A percentile compares a stretch with the other conserved stretches of the same genome.
These are phyloP conservation scores for Penicillium sp. DNA, from an alignment of 2,329 filamentous ascomycete genomes.

Conservation along the genomic window DNA sequence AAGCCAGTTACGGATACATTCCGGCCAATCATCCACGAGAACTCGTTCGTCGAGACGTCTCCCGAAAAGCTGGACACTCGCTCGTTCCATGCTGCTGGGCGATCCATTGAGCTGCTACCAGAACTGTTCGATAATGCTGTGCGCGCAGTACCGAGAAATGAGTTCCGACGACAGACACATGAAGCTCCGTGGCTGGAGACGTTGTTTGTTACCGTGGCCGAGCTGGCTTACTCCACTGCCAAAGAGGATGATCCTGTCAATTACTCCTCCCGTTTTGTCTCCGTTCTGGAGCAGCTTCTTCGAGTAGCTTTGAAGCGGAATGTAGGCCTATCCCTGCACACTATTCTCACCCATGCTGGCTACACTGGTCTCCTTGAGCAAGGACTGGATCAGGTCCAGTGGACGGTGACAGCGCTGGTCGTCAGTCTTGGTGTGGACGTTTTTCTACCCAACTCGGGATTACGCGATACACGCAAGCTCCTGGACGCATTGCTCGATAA, in stretches of 20 bases:
- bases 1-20: conserved; percentile 39
- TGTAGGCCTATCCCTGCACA: conserved; percentile 41
- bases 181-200: conserved; percentile 52
- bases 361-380: conserved; percentile 42
- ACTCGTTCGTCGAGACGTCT: conserved; percentile 7
- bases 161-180: conserved; percentile 42
- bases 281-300: conserved; percentile 39
- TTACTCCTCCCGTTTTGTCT: conserved; percentile 32
- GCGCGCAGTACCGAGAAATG: conserved; percentile 45
- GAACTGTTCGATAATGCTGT: conserved; percentile 48
- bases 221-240: conserved; percentile 38
- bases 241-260: conserved; percentile 27
- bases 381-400: conserved; percentile 34
- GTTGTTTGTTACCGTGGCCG: conserved; percentile 45
- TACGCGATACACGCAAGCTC: conserved; percentile 37
- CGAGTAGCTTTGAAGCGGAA: conserved; percentile 39
- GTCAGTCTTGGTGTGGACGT: conserved; percentile 44
- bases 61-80: conserved; percentile 11
- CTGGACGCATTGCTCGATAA: conserved; percentile 38
- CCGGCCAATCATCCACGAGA: conserved; percentile 35
- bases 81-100: conserved; percentile 23
- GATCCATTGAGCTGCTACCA: conserved; percentile 36
- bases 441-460: conserved; percentile 45
- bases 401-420: conserved; percentile 43
- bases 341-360: conserved; percentile 40